phyloP scores from a whole-genome alignment of 2,329 filamentous ascomycete genomes.

The Aspergillus tamarii region DNA sequence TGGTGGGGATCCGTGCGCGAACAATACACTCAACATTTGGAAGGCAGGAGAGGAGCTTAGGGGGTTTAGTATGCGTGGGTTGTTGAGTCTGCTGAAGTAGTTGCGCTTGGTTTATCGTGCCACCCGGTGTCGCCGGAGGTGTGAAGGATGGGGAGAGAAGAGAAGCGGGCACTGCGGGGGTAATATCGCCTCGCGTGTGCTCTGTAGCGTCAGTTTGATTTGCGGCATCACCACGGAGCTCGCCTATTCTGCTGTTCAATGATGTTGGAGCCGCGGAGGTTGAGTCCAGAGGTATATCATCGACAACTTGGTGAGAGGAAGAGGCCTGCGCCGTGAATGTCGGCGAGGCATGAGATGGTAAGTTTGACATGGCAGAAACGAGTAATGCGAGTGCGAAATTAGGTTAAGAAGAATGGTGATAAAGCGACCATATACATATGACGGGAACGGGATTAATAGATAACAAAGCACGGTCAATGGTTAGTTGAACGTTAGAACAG shows the following conservation, averaged over 20 bases:
- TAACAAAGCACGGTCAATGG: neutral
- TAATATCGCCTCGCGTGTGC: slow-evolving; percentile 35
- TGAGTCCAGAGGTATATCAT: slow-evolving; percentile 29
- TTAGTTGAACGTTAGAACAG: no score
- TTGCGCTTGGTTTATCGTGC: slow-evolving; percentile 38
- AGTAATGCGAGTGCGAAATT: slow-evolving; percentile 15
- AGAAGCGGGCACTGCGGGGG: slow-evolving; percentile 54
- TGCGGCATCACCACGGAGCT: slow-evolving; percentile 20
- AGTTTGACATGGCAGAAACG: slow-evolving; percentile 52
- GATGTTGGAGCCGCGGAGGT: slow-evolving; percentile 10
- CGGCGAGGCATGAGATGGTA: slow-evolving; percentile 59
- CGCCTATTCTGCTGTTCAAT: slow-evolving; percentile 16
- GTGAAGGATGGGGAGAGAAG: slow-evolving; percentile 58
- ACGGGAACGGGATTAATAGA: neutral
- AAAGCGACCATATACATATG: neutral
- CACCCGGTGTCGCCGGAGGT: slow-evolving; percentile 49
- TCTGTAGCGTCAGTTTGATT: slow-evolving; percentile 25
- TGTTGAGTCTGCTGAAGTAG: slow-evolving; percentile 32
- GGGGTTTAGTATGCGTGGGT: slow-evolving; percentile 56
- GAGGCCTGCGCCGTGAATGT: slow-evolving; percentile 47
- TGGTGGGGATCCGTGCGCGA: slow-evolving; percentile 91
- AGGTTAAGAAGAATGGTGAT: slow-evolving; percentile 2
- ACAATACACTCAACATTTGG: slow-evolving; percentile 93
- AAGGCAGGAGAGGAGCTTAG: slow-evolving; percentile 72
- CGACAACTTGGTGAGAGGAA: slow-evolving; percentile 24